Evolutionary conservation across 2,329 filamentous ascomycete species (phyloP), one percentile per base, ranked within the genome.

Genomic region (Onygena corvina): DNA sequence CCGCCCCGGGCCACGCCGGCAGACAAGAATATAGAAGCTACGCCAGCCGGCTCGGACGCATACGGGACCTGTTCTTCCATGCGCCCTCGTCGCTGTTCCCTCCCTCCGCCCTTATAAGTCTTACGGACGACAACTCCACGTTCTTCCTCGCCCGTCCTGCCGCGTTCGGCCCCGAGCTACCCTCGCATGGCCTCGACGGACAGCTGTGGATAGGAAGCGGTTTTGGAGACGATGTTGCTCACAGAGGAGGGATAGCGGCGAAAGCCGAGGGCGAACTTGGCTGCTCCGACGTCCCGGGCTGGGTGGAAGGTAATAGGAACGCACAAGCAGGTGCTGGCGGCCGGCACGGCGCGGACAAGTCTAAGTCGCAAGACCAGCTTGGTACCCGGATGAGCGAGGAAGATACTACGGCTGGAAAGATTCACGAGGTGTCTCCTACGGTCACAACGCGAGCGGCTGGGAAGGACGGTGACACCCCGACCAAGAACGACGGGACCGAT

Each of bases 121-220:
- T 98, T 53, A 94, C 89, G 61, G 88, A 96, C 67, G 92, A 98
- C 68, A 98, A 98, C 67, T 94, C 87, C 57, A 98, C 92, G 9
- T 94, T 93, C 58, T 98, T 98, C 69, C 76, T 94, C 49, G 89
- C 92, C 36, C 77, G 92, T 45, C 92, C 92, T 52, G 92, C 92
- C 48, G 89, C 87, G 33, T 98, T 96, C 68, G 92, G 92, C 0
- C 87, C 92, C 3, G 70, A 77, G 33, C 71, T 98, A 33, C 85
- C 85, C 0, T 66, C 73, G 9, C 79, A 77, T 51, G 90, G 92
- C 21, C 69, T 96, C 55, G 94, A 86, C 61, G 89, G 88, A 12
- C 84, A 89, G 62, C 71, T 98, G 47, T 96, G 90, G 90, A 84
- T 94, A 50, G 90, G 90, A 3, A 90, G 83, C 60, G 88, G 88